Evolutionary conservation across 192 early-diverging fungal species (phyloP).

Genomic region (Coemansia umbellata): DNA sequence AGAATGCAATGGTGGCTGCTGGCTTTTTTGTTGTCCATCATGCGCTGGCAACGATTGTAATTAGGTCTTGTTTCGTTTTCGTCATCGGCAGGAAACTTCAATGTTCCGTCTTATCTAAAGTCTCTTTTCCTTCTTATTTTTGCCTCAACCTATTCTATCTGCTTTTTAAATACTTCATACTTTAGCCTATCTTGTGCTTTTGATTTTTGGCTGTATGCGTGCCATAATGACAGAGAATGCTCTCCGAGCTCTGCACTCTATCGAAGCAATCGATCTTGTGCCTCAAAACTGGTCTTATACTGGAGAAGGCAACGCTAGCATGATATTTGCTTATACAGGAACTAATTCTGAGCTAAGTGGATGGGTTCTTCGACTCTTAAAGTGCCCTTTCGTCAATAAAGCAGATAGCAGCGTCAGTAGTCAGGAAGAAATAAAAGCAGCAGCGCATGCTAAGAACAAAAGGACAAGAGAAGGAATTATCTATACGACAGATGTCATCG

Average conservation of each 20-base stretch:
- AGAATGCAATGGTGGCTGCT: too few relatives aligned
- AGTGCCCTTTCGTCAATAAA: background rate
- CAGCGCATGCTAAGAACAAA: background rate
- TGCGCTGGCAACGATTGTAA: too few relatives aligned
- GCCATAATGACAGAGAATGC: too few relatives aligned
- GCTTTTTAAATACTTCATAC: too few relatives aligned
- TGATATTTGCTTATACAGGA: conserved; percentile 59
- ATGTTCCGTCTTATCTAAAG: too few relatives aligned
- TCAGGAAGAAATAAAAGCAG: background rate
- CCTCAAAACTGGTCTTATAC: conserved; percentile 60
- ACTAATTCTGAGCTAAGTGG: conserved; percentile 17
- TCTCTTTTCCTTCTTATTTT: too few relatives aligned
- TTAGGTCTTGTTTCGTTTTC: too few relatives aligned
- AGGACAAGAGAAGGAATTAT: background rate
- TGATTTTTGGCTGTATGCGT: too few relatives aligned
- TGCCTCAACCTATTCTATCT: too few relatives aligned
- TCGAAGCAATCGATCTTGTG: background rate
- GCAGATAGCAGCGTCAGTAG: conserved; percentile 10
- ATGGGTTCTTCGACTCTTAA: conserved; percentile 32
- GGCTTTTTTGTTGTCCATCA: too few relatives aligned
- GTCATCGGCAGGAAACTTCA: too few relatives aligned
- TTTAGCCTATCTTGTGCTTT: too few relatives aligned
- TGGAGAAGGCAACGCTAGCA: conserved; percentile 72
- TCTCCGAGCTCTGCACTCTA: background rate
- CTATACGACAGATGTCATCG: conserved; percentile 40